Conservation (phyloP, 1,284 basidiomycete genomes). For the Phylloporus gajari region DNA sequence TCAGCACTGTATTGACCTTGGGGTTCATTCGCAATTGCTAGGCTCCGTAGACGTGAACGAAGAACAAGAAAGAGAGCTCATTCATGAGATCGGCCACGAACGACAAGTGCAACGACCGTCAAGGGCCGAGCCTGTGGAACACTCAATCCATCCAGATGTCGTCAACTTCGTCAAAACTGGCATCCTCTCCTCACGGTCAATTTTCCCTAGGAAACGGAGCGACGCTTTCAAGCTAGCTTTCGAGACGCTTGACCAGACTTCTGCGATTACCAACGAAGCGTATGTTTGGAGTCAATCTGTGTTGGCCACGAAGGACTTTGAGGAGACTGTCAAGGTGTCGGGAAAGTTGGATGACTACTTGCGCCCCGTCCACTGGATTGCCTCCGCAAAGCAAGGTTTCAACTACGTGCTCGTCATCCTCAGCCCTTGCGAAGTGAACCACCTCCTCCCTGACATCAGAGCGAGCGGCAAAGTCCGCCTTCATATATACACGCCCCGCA, state of each 20-base stretch:
- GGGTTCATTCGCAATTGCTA: conserved; percentile 23
- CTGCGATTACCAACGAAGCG: not conserved
- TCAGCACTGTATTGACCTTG: conserved; percentile 43
- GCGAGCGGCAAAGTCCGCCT: conserved; percentile 46
- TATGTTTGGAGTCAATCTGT: conserved; percentile 31
- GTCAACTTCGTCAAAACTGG: conserved; percentile 36
- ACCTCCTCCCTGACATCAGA: conserved; percentile 50
- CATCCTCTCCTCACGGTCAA: not conserved
- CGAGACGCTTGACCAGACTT: conserved; percentile 19
- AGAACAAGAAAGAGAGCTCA: conserved; percentile 26
- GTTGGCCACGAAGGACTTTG: conserved; percentile 45
- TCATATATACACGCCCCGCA: conserved; percentile 55
- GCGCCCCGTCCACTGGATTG: conserved; percentile 55
- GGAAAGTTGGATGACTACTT: conserved; percentile 42
- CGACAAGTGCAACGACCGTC: not conserved
- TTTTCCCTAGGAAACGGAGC: not conserved
- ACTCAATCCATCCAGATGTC: conserved; percentile 29
- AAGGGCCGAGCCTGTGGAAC: conserved; percentile 23
- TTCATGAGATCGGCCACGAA: conserved; percentile 37
- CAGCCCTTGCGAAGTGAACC: conserved; percentile 57
- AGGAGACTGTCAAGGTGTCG: not conserved
- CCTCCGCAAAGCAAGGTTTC: conserved; percentile 31
- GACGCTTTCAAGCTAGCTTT: conserved; percentile 14
- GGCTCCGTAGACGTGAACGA: conserved; percentile 46
- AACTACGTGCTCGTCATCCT: conserved; percentile 45